phyloP scores from a whole-genome alignment of 345 rosid genomes.

The Camelina hispida region DNA sequence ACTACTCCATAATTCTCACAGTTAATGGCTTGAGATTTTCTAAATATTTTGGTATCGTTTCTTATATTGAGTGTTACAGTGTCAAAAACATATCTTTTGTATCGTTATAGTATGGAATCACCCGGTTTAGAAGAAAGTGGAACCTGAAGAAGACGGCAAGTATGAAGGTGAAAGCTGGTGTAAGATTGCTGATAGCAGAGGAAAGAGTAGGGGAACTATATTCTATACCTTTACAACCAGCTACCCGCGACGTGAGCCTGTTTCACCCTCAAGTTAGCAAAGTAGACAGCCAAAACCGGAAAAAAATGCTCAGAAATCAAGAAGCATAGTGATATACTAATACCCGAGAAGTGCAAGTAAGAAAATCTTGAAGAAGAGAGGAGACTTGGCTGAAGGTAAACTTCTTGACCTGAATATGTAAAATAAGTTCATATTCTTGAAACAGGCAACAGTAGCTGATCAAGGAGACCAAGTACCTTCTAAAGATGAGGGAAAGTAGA shows the following conservation, averaged over 20 bases:
- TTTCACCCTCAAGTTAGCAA: conserved; percentile 1
- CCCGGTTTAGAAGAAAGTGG: conserved; percentile 11
- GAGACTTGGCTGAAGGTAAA: conserved; percentile 36
- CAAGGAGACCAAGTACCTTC: conserved; percentile 27
- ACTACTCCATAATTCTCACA: neutral
- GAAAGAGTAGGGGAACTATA: conserved; percentile 45
- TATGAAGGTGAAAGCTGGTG: conserved; percentile 41
- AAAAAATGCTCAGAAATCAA: neutral
- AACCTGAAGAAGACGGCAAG: conserved; percentile 46
- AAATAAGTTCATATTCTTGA: conserved; percentile 4
- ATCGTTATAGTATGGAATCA: neutral
- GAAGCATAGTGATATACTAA: neutral
- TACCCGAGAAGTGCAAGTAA: conserved; percentile 42
- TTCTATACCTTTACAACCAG: conserved; percentile 41
- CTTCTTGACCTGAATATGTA: conserved; percentile 13
- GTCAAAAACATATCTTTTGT: neutral
- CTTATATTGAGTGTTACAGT: neutral
- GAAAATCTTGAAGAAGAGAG: conserved; percentile 43
- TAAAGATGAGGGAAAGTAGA: conserved; percentile 28
- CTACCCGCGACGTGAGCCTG: conserved; percentile 39
- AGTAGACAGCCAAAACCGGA: neutral
- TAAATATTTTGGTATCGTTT: neutral
- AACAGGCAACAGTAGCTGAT: neutral
- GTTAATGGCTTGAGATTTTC: neutral
- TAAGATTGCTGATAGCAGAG: conserved; percentile 42